Conservation (phyloP, 345 rosid species). For the Odontarrhena argentea region DNA sequence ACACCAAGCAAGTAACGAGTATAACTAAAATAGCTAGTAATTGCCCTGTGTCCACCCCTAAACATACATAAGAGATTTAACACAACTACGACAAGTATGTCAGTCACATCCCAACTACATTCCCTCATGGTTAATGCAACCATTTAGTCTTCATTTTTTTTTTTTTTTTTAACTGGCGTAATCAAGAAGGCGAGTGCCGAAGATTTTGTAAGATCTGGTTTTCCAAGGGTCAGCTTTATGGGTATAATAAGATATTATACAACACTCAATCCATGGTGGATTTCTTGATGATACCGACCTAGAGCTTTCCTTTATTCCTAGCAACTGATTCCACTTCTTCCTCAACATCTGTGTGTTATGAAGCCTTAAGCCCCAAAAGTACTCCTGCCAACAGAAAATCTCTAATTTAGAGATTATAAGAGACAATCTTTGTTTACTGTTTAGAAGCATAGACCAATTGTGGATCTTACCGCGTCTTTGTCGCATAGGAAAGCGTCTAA, state of each 20-base stretch:
- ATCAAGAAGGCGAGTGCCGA: slow-evolving; percentile 48
- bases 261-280: slow-evolving; percentile 85
- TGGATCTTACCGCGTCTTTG: slow-evolving; percentile 61
- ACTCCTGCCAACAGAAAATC: slow-evolving; percentile 44
- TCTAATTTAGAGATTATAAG: neutral
- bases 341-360: slow-evolving; percentile 44
- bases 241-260: slow-evolving; percentile 58
- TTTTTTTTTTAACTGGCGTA: neutral
- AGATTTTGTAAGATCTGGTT: slow-evolving; percentile 58
- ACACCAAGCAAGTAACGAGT: too few species aligned
- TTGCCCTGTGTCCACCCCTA: too few species aligned
- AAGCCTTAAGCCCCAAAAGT: slow-evolving; percentile 52
- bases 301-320: slow-evolving; percentile 50
- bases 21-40: too few species aligned
- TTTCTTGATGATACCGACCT: slow-evolving; percentile 50
- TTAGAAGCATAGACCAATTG: slow-evolving; percentile 4
- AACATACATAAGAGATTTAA: too few species aligned
- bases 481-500: slow-evolving; percentile 63
- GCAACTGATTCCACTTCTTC: slow-evolving; percentile 55
- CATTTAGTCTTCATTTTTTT: too few species aligned
- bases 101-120: too few species aligned
- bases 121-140: too few species aligned
- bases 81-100: too few species aligned
- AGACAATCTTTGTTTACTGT: slow-evolving; percentile 14
- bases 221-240: slow-evolving; percentile 54